A percentile compares a stretch with the other conserved stretches of the same genome.
phyloP scores from a whole-genome alignment of 2,329 filamentous ascomycete genomes.

The Lecanicillium sp. region DNA sequence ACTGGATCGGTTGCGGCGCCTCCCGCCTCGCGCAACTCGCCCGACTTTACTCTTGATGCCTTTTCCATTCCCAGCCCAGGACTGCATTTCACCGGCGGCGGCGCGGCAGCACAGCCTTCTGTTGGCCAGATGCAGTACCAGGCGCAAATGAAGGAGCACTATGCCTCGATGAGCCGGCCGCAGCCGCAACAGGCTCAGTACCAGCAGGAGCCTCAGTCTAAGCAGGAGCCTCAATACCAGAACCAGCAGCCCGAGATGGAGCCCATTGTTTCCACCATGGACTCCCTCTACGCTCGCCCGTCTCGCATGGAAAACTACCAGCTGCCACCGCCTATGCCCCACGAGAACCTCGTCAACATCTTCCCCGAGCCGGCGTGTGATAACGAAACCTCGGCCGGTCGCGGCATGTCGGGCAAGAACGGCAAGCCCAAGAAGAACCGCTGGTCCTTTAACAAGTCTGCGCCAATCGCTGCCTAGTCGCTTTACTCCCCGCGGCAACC shows the following conservation, averaged over 20 bases:
- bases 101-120: background rate
- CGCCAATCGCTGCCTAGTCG: slow-evolving; percentile 23
- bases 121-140: background rate
- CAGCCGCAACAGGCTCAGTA: background rate
- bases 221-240: too few relatives aligned
- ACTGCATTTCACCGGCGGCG: background rate
- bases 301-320: slow-evolving; percentile 1
- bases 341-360: slow-evolving; percentile 12
- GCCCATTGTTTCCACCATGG: slow-evolving; percentile 23
- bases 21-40: background rate
- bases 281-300: slow-evolving; percentile 9
- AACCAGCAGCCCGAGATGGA: slow-evolving; percentile 24
- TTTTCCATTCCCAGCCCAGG: background rate
- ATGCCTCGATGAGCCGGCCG: too few relatives aligned
- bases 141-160: slow-evolving; percentile 18
- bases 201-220: too few relatives aligned
- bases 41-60: background rate
- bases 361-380: slow-evolving; percentile 14
- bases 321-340: slow-evolving; percentile 6
- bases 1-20: background rate
- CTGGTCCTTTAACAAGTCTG: slow-evolving; percentile 24
- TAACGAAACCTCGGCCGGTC: background rate
- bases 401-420: slow-evolving; percentile 7
- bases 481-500: too few relatives aligned
- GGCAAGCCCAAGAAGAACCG: slow-evolving; percentile 25